Evolutionary conservation across 352 stramenopile genomes (phyloP), one percentile per base, ranked within the genome.

Genomic region (Pythium myriotylum): DNA sequence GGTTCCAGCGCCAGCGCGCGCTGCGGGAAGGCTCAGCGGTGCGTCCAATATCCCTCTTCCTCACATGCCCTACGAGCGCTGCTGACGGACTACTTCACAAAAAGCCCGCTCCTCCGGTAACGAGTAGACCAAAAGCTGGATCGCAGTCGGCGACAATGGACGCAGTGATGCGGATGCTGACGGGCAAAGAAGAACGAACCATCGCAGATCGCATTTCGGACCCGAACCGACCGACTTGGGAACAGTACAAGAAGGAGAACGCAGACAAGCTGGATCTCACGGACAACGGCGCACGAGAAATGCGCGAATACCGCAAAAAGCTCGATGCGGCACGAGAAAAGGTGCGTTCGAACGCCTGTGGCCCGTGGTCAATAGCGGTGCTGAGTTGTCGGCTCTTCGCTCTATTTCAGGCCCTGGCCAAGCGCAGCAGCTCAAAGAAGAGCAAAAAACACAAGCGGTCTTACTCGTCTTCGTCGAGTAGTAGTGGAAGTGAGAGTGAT

Each of bases 161-260:
- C 49, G 91, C 93, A 33, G 94, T 98, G 43, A 94, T 98, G 82
- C 83, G 94, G 57, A 84, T 98, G 70, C 74, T 98, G 73, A 94
- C 91, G 17, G 94, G 93, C 19, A 92, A 96, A 65, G 90, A 97
- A 51, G 91, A 98, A 70, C 85, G 93, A 64, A 97, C 91, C 17
- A 98, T 98, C 60, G 87, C 89, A 0, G 89, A 98, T 62, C 94
- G 95, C 59, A 88, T 98, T 37, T 92, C 84, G 51, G 95, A 98
- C 72, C 81, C 85, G 55, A 98, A 97, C 63, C 85, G 95, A 39
- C 95, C 95, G 23, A 98, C 93, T 35, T 98, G 95, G 95, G 95
- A 98, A 69, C 89, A 98, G 55, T 98, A 97, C 76, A 98, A 98
- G 73, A 97, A 96, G 65, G 91, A 98, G 59, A 98, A 98, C 62